phyloP scores from a whole-genome alignment of 768 basidiomycete species.

The Xerocomellus amylosporus region DNA sequence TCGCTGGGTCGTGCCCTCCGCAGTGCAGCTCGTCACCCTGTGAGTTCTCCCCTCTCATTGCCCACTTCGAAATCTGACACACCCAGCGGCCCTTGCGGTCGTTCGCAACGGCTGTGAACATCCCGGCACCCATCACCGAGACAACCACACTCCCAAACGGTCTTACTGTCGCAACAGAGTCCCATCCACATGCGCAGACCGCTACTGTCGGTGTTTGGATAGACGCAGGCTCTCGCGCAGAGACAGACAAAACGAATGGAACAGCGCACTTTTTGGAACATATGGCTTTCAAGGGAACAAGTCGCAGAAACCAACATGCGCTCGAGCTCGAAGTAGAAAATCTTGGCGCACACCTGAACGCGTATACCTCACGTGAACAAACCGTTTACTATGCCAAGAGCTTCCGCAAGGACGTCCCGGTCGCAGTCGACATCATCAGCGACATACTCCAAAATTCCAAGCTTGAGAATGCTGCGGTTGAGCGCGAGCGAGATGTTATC shows the following conservation, averaged over 20 bases:
- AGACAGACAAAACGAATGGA: constrained; percentile 92
- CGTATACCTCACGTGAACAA: constrained; percentile 98
- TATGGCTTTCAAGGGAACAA: constrained; percentile 98
- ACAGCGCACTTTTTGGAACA: constrained; percentile 99
- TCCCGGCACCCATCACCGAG: constrained; percentile 76
- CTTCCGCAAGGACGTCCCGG: constrained; percentile 91
- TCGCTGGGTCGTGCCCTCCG: constrained; percentile 44
- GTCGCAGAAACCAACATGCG: constrained; percentile 79
- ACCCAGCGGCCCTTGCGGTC: constrained; percentile 55
- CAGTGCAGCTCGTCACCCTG: constrained; percentile 36
- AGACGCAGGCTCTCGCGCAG: constrained; percentile 95
- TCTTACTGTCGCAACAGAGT: constrained; percentile 90
- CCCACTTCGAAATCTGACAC: background rate
- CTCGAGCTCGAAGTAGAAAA: constrained; percentile 98
- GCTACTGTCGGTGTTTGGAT: constrained; percentile 99
- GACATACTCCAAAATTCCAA: constrained; percentile 98
- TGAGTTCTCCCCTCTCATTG: constrained; percentile 17
- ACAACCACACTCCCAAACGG: constrained; percentile 93
- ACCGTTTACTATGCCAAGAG: constrained; percentile 99
- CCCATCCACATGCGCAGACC: constrained; percentile 87
- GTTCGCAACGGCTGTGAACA: constrained; percentile 71
- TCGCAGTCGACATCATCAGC: constrained; percentile 93
- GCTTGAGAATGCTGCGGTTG: constrained; percentile 81
- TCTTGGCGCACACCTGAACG: constrained; percentile 94
- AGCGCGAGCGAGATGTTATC: constrained; percentile 95